Base-by-base conservation (phyloP, 257 asterid species). In the Ehretia macrophylla region DNA sequence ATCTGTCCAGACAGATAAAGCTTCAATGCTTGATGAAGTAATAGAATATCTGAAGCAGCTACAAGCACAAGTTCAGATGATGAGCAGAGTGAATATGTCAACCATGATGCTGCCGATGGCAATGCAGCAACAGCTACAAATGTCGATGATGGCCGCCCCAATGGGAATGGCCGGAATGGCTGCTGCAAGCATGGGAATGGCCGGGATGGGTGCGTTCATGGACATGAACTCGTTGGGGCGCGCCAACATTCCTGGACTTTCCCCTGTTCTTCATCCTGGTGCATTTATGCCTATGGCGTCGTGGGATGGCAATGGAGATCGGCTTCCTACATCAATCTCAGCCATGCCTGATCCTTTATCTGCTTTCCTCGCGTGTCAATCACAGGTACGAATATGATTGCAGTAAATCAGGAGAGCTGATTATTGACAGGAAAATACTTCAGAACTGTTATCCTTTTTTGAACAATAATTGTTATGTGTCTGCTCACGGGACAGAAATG, bases 11-110 rank as follows among this genome's bases (percentile, higher is more conserved):
- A 85, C 86, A 0, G 95, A 89, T 58, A 86, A 89, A 73, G 95
- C 97, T 14, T 89, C 97, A 11, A 84, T 89, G 91, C 68, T 89
- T 21, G 90, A 82, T 67, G 97, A 89, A 76, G 97, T 80, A 18
- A 86, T 89, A 54, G 89, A 86, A 22, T 76, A 89, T 70, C 49
- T 89, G 39, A 90, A 85, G 40, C 94, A 87, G 42, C 55, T 90
- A 0, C 94, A 86, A 82, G 85, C 86, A 17, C 94, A 90, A 71
- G 78, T 90, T 5, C 75, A 77, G 0, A 69, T 85, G 83, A 82
- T 83, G 84, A 80, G 77, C 18, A 79, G 94, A 58, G 76, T 90
- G 88, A 86, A 72, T 85, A 79, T 85, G 86, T 71, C 89, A 58
- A 48, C 79, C 54, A 81, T 81, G 83, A 78, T 85, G 87, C 20